Evolutionary conservation across 176 grass and related monocot species (phyloP), one percentile per base, ranked within the genome.

Genomic region (Areca catechu): DNA sequence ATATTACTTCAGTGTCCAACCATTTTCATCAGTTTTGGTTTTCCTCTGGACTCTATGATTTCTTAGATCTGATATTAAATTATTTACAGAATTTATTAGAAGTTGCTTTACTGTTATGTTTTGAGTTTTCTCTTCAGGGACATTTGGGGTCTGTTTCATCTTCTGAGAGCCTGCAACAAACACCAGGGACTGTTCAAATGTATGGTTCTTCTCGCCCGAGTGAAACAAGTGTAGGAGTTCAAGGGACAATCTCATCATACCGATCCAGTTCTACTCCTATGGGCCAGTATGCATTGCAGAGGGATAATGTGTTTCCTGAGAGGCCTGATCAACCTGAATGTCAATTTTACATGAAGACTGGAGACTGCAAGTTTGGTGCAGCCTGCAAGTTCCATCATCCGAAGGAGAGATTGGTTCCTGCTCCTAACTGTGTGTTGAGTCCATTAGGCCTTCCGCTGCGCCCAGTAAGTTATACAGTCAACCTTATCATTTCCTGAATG

Each of bases 281-380:
- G 62, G 60, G 76, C 67, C 87, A 83, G 60, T 90, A 86, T 6
- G 79, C 71, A 12, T 49, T 93, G 65, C 73, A 77, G 66, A 80
- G 88, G 77, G 94, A 93, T 15, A 93, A 77, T 73, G 64, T 92
- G 25, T 99, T 99, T 79, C 94, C 94, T 55, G 94, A 99, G 53
- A 84, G 88, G 60, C 84, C 94, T n/a, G 94, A 93, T 77, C 76
- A 99, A 55, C 94, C 94, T 30, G 88, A 99, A 85, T 99, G 94
- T 19, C 89, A 93, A 63, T 99, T 91, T 71, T 99, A 99, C 69
- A 92, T 99, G 85, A 99, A 99, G 83, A 99, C 94, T 20, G 94
- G 94, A 71, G 94, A 99, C 67, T 99, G 94, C 71, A 99, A 99
- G 60, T 99, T 99, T 56, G 94, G 94, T 53, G 84, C 81, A 57